Conservation (phyloP, 1,284 basidiomycete species). For the Clitocybe nebularis region DNA sequence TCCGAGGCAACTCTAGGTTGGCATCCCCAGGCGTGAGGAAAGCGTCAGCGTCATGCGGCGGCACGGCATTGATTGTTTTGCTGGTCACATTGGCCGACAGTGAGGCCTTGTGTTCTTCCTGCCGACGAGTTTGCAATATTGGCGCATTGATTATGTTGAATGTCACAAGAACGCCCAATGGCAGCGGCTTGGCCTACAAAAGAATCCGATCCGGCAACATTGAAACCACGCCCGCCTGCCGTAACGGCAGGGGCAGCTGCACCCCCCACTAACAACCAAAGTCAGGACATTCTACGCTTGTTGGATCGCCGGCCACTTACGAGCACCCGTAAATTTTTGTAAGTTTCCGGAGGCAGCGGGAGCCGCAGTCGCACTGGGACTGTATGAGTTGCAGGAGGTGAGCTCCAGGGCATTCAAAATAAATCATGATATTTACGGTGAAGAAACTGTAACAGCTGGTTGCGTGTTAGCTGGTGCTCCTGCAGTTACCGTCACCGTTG, state of each 20-base stretch:
- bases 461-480: conserved; percentile 15
- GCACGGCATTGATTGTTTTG: conserved; percentile 46
- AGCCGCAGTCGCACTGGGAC: conserved; percentile 14
- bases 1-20: too few species aligned
- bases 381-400: conserved; percentile 11
- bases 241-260: conserved; percentile 43
- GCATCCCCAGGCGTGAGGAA: conserved; percentile 1
- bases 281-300: neutral
- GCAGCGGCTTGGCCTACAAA: conserved; percentile 52
- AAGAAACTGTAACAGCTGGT: conserved; percentile 12
- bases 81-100: conserved; percentile 46
- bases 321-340: conserved; percentile 52
- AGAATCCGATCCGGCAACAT: conserved; percentile 40
- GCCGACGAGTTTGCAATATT: conserved; percentile 39
- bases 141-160: conserved; percentile 55
- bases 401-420: too few species aligned
- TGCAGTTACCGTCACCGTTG: conserved; percentile 17
- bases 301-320: conserved; percentile 20
- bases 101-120: conserved; percentile 31
- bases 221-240: conserved; percentile 43
- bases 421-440: too few species aligned
- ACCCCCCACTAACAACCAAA: conserved; percentile 35
- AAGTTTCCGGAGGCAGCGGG: conserved; percentile 33
- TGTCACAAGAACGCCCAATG: conserved; percentile 54
- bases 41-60: conserved; percentile 13